Evolutionary conservation across 2,329 filamentous ascomycete genomes (phyloP).

Genomic region (Monosporascus sp.): DNA sequence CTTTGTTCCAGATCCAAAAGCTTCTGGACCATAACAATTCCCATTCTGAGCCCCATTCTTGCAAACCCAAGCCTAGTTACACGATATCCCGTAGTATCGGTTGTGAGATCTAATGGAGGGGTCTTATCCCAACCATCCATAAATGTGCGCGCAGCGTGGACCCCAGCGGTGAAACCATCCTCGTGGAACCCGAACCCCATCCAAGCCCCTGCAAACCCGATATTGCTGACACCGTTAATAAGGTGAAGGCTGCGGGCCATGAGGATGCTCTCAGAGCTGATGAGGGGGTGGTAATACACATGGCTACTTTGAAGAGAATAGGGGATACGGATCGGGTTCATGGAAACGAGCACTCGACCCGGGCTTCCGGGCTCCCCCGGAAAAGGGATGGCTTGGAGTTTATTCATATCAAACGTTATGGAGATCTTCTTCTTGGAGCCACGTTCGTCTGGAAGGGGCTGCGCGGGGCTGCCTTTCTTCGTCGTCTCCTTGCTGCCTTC

Average conservation of each 20-base stretch:
- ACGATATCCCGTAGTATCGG: too few relatives aligned
- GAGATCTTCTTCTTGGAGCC: too few relatives aligned
- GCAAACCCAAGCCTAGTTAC: too few relatives aligned
- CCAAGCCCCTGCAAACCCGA: background rate
- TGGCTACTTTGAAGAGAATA: background rate
- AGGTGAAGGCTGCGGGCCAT: background rate
- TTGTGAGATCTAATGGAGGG: too few relatives aligned
- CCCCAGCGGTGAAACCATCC: background rate
- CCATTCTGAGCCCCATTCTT: too few relatives aligned
- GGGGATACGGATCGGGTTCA: background rate
- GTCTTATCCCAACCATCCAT: background rate
- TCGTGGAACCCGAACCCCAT: constrained; percentile 1
- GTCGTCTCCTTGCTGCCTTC: too few relatives aligned
- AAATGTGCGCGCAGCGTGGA: background rate
- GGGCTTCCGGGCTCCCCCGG: background rate
- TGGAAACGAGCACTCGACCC: background rate
- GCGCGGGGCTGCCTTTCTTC: too few relatives aligned
- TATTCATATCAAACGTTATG: background rate
- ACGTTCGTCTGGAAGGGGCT: too few relatives aligned
- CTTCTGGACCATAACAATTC: too few relatives aligned
- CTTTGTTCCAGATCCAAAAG: too few relatives aligned
- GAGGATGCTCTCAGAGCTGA: background rate
- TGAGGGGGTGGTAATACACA: background rate
- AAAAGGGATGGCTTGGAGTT: background rate
- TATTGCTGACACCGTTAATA: background rate